Evolutionary conservation across 2,329 filamentous ascomycete genomes (phyloP).

Genomic region (Hymenotorrendiella dingleyae): DNA sequence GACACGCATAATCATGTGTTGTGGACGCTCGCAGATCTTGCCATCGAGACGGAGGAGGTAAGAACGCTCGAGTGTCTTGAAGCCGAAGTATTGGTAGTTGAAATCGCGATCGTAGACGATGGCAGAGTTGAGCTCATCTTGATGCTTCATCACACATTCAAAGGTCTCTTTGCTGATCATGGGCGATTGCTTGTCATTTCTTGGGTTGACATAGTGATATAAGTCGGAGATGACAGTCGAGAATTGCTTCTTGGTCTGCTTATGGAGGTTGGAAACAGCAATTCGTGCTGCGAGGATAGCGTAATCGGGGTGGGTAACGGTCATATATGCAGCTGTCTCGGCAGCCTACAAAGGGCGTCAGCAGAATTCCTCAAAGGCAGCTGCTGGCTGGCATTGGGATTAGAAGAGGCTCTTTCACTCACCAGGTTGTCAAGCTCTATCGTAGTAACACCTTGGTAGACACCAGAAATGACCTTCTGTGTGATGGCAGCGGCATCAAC

Average conservation of each 20-base stretch:
- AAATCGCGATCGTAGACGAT: conserved; percentile 99
- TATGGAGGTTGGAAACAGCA: conserved; percentile 98
- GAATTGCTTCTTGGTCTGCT: conserved; percentile 99
- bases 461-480: conserved; percentile 98
- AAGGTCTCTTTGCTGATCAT: conserved; percentile 95
- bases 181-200: conserved; percentile 73
- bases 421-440: conserved; percentile 95
- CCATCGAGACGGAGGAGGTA: conserved; percentile 93
- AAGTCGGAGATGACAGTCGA: conserved; percentile 91
- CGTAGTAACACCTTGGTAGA: conserved; percentile 96
- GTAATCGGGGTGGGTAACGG: conserved; percentile 97
- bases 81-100: conserved; percentile 99
- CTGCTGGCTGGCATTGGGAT: too few species aligned
- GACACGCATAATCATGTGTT: conserved; percentile 99
- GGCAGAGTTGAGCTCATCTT: conserved; percentile 94
- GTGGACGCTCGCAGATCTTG: conserved; percentile 93
- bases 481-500: conserved; percentile 97
- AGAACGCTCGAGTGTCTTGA: conserved; percentile 97
- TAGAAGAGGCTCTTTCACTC: conserved; percentile 39
- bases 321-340: conserved; percentile 99
- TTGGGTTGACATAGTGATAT: conserved; percentile 94
- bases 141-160: conserved; percentile 90
- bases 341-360: conserved; percentile 60
- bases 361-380: conserved; percentile 4
- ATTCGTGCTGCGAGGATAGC: conserved; percentile 97